Evolutionary conservation across 73 alveolate species (phyloP).

Genomic region (Paramecium caudatum): DNA sequence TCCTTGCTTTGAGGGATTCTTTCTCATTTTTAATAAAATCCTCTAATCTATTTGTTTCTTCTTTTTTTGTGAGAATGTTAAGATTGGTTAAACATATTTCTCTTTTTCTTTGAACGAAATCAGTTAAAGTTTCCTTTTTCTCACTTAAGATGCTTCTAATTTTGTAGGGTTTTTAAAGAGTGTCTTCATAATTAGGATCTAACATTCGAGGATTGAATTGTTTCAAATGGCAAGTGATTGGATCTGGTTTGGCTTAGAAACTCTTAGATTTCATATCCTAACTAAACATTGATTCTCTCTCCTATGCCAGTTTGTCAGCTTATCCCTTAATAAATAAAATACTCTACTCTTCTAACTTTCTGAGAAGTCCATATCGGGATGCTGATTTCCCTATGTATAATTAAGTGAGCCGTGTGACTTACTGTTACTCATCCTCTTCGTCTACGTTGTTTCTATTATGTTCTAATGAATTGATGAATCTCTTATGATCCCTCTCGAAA

Average conservation of each 20-base stretch:
- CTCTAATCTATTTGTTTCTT: slow-evolving; percentile 69
- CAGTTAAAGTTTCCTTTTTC: slow-evolving; percentile 68
- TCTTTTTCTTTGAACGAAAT: slow-evolving; percentile 71
- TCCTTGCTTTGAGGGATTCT: slow-evolving; percentile 74
- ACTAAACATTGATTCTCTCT: slow-evolving; percentile 67
- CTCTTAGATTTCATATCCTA: slow-evolving; percentile 26
- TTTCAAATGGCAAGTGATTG: slow-evolving; percentile 17
- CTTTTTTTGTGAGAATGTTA: slow-evolving; percentile 69
- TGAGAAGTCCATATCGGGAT: slow-evolving; percentile 23
- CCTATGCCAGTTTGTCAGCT: slow-evolving; percentile 74
- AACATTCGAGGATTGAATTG: slow-evolving; percentile 53
- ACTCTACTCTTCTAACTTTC: slow-evolving; percentile 65
- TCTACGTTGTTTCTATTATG: background rate
- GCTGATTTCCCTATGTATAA: slow-evolving; percentile 30
- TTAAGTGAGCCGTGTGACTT: background rate
- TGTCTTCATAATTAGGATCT: slow-evolving; percentile 25
- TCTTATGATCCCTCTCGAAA: slow-evolving; percentile 12
- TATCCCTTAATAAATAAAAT: slow-evolving; percentile 7
- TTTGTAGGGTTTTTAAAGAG: slow-evolving; percentile 53
- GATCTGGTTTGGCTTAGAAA: slow-evolving; percentile 11
- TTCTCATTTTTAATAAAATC: slow-evolving; percentile 75
- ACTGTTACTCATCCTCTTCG: slow-evolving; percentile 20
- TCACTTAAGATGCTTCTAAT: slow-evolving; percentile 61
- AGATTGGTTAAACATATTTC: slow-evolving; percentile 72
- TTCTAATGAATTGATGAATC: slow-evolving; percentile 21